These are phyloP conservation scores for Parsonsia alboflavescens DNA, from an alignment of 257 asterid species.

Conservation along the genomic window DNA sequence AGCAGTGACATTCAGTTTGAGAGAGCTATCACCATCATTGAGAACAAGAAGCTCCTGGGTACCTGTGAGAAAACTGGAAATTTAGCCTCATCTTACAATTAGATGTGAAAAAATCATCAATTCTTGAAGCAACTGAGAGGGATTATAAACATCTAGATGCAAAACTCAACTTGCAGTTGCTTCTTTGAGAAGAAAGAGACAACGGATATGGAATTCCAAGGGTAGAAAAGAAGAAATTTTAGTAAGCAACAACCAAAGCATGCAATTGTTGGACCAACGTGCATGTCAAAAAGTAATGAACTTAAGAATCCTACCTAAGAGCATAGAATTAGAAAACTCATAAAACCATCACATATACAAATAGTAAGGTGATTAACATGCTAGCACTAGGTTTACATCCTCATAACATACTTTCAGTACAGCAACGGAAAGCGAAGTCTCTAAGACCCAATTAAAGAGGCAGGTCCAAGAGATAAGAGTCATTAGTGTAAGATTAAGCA, in stretches of 20 bases:
- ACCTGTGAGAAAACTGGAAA: constrained; percentile 17
- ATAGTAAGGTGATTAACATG: neutral
- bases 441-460: neutral
- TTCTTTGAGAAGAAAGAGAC: neutral
- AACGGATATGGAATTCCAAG: neutral
- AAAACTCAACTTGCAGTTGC: neutral
- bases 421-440: neutral
- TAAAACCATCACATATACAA: neutral
- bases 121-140: neutral
- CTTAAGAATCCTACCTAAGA: neutral
- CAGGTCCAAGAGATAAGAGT: neutral
- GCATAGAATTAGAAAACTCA: neutral
- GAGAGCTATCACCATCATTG: constrained; percentile 20
- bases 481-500: neutral
- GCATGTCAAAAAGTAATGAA: neutral
- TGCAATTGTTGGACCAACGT: neutral
- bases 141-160: neutral
- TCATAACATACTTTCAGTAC: neutral
- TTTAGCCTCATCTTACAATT: neutral
- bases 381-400: neutral
- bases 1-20: constrained; percentile 21
- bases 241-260: neutral
- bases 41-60: constrained; percentile 18
- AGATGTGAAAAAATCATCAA: neutral
- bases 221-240: neutral